phyloP scores from a whole-genome alignment of 768 basidiomycete genomes.

The Hygrophorus pudorinus region DNA sequence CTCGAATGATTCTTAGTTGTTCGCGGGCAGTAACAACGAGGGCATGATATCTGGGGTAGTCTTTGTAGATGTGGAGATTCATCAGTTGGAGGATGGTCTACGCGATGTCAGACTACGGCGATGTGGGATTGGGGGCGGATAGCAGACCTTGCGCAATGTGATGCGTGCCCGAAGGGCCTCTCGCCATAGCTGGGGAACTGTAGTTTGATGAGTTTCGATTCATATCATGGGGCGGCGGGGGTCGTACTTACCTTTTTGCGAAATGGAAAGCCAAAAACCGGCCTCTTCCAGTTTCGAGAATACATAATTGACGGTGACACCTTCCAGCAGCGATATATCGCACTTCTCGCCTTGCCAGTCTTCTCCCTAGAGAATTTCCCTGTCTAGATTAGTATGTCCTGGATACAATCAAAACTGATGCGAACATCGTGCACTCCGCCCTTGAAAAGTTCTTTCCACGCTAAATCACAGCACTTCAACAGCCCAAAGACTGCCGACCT shows the following conservation, averaged over 20 bases:
- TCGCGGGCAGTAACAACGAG: slow-evolving; percentile 31
- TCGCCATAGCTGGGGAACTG: slow-evolving; percentile 40
- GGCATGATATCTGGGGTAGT: slow-evolving; percentile 24
- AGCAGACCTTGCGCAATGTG: slow-evolving; percentile 44
- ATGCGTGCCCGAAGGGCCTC: slow-evolving; percentile 43
- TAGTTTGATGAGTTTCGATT: not conserved
- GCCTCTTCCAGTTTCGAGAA: slow-evolving; percentile 51
- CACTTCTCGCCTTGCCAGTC: slow-evolving; percentile 89
- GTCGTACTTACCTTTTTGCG: slow-evolving; percentile 29
- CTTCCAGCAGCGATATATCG: slow-evolving; percentile 67
- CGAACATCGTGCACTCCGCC: slow-evolving; percentile 71
- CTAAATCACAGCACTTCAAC: slow-evolving; percentile 73
- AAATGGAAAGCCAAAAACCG: slow-evolving; percentile 43
- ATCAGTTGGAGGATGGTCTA: slow-evolving; percentile 45
- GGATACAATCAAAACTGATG: not conserved
- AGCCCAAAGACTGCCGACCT: slow-evolving; percentile 56
- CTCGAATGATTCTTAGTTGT: slow-evolving; percentile 30
- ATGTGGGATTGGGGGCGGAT: not conserved
- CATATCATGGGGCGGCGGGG: not conserved
- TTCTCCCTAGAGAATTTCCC: slow-evolving; percentile 44
- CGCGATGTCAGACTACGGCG: not conserved
- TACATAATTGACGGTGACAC: slow-evolving; percentile 42
- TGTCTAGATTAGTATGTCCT: slow-evolving; percentile 8
- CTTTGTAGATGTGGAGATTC: slow-evolving; percentile 28
- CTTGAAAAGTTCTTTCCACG: slow-evolving; percentile 74